These are phyloP conservation scores for Globisporangium spiculum DNA, from an alignment of 352 stramenopile genomes.

Conservation along the genomic window DNA sequence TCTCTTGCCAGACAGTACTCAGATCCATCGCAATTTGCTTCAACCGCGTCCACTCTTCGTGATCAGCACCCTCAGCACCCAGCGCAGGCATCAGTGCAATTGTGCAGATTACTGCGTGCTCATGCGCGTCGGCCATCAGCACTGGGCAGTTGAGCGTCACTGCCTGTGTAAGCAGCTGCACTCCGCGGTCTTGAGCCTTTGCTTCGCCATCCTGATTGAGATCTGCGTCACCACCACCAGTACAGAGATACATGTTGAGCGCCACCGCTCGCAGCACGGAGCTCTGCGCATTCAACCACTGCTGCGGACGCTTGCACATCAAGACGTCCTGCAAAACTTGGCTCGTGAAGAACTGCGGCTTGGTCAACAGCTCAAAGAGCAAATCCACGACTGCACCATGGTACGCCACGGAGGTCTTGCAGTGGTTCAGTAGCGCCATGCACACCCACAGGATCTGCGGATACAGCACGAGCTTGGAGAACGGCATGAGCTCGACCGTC, in stretches of 20 bases:
- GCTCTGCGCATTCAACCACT: slow-evolving; percentile 39
- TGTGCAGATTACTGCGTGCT: slow-evolving; percentile 48
- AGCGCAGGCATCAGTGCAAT: slow-evolving; percentile 37
- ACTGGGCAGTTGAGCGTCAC: slow-evolving; percentile 32
- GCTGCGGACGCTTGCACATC: slow-evolving; percentile 39
- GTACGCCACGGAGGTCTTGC: slow-evolving; percentile 20
- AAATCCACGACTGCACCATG: slow-evolving; percentile 35
- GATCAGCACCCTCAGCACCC: not conserved
- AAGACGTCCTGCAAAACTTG: slow-evolving; percentile 43
- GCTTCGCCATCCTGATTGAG: not conserved
- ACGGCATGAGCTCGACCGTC: slow-evolving; percentile 48
- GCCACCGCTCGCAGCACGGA: slow-evolving; percentile 51
- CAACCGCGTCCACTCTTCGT: not conserved
- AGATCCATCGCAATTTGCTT: slow-evolving; percentile 13
- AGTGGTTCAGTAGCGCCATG: slow-evolving; percentile 66
- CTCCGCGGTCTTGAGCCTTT: slow-evolving; percentile 8
- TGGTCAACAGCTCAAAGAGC: slow-evolving; percentile 39
- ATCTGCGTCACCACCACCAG: slow-evolving; percentile 5
- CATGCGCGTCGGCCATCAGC: slow-evolving; percentile 27
- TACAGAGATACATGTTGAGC: slow-evolving; percentile 25
- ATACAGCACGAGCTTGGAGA: slow-evolving; percentile 56
- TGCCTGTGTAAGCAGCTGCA: slow-evolving; percentile 22
- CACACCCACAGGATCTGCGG: slow-evolving; percentile 75
- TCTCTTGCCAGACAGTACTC: slow-evolving; percentile 6
- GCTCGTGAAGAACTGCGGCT: slow-evolving; percentile 45